These are phyloP conservation scores for Amphichorda felina DNA, from an alignment of 2,329 filamentous ascomycete species.

Conservation along the genomic window DNA sequence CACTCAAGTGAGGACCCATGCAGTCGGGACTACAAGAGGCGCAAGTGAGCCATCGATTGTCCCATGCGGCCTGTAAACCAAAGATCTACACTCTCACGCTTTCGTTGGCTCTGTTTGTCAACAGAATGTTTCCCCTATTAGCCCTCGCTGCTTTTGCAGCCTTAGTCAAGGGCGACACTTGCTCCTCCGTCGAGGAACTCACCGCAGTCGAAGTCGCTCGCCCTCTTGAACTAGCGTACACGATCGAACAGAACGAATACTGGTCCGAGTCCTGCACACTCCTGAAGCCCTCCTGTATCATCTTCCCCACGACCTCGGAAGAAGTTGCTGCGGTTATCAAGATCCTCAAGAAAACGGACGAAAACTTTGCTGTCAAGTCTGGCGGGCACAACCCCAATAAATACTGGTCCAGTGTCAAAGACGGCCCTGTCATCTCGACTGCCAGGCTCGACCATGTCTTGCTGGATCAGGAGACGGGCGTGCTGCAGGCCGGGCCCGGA, in stretches of 20 bases:
- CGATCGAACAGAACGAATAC: slow-evolving; percentile 25
- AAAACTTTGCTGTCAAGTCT: slow-evolving; percentile 41
- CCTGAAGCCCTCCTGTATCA: slow-evolving; percentile 32
- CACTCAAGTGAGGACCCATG: too few relatives aligned
- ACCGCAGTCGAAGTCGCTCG: slow-evolving; percentile 4
- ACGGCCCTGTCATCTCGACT: slow-evolving; percentile 36
- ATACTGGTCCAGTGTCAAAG: slow-evolving; percentile 36
- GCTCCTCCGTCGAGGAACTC: not conserved
- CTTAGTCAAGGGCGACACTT: not conserved
- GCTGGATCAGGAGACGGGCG: slow-evolving; percentile 21
- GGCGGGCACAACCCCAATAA: slow-evolving; percentile 47
- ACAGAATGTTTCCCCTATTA: too few relatives aligned
- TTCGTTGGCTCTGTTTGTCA: too few relatives aligned
- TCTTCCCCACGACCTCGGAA: slow-evolving; percentile 31
- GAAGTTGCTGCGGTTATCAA: slow-evolving; percentile 42
- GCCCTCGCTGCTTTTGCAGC: not conserved
- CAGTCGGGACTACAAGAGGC: too few relatives aligned
- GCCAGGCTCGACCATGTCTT: slow-evolving; percentile 26
- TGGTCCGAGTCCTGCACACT: slow-evolving; percentile 30
- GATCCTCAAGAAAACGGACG: slow-evolving; percentile 31
- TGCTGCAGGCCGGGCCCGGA: slow-evolving; percentile 31
- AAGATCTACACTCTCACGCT: too few relatives aligned
- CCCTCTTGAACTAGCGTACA: slow-evolving; percentile 18
- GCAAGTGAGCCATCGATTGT: too few relatives aligned
- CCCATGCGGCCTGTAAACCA: too few relatives aligned